Base-by-base conservation (phyloP, 2,329 filamentous ascomycete species). In the Alternaria sp. region DNA sequence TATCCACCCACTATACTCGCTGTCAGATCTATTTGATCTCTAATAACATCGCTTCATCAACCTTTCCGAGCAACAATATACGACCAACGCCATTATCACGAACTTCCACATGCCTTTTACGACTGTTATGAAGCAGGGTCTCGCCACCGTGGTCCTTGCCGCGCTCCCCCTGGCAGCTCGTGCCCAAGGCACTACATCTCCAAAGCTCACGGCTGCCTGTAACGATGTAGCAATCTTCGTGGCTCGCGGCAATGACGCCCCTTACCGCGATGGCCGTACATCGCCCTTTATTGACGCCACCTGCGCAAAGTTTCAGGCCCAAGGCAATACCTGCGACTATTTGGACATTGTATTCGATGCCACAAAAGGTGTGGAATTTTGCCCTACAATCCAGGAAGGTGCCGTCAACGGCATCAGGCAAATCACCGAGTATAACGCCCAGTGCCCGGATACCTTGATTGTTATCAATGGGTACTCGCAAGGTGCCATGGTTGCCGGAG, bases 371-470 rank as follows among this genome's bases (percentile, higher is more conserved):
- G 54, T 40, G 1, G 33, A 44, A 5, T 57, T 34, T 9, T 57
- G 54, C 41, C 54, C 54, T 41, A 57, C 54, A 5, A 57, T 57
- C 40, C 40, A 46, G 28, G 54, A 53, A 26, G 54, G 54, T 57
- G 54, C 49, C 21, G 41, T 36, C 34, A 57, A 57, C 31, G 54
- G 54, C 2, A 36, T 57, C 23, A 53, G 40, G 28, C 54, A 57
- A 46, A 57, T 57, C n/a, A 57, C 54, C 5, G 54, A 57, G 49
- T 57, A 57, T 21, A 57, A 57, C n/a, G 49, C 49, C 3, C 40
- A 53, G 5, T 57, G 54, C 34, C 54, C 54, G 21, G 49, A 46
- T 9, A 57, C 54, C 1, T 24, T 57, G 34, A 46, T 57, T 21
- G 49, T 57, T 14, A 34, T 57, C 21, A 57, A 53, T 13, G 54